Percentiles rank a stretch among this genome's conserved stretches.
These are phyloP conservation scores for Trichosporon asahii DNA, from an alignment of 1,284 basidiomycete genomes.

Conservation along the genomic window DNA sequence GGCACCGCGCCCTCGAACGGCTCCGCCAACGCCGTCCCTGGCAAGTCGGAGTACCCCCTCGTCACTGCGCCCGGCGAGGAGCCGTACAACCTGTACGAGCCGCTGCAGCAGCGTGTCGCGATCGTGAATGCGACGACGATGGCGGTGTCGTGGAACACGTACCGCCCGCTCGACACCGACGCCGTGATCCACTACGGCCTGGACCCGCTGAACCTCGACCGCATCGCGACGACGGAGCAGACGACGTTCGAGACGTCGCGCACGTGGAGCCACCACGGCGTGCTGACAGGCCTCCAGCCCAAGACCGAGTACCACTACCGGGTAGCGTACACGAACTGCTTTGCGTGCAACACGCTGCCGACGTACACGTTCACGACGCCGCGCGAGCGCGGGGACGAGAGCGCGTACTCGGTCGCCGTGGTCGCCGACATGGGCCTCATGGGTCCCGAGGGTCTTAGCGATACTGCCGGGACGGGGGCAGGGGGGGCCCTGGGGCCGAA, in stretches of 20 bases:
- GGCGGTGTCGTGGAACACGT: constrained; percentile 33
- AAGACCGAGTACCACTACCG: constrained; percentile 34
- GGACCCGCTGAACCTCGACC: constrained; percentile 27
- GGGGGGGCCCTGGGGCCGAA: constrained; percentile 22
- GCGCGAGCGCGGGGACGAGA: constrained; percentile 23
- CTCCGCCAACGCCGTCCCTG: background rate
- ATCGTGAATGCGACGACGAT: constrained; percentile 26
- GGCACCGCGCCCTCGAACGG: background rate
- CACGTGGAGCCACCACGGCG: constrained; percentile 29
- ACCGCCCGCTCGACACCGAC: constrained; percentile 20
- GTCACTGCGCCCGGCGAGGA: constrained; percentile 23
- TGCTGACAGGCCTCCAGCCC: constrained; percentile 26
- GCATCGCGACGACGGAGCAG: constrained; percentile 17
- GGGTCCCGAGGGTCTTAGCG: constrained; percentile 38
- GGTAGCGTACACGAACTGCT: constrained; percentile 32
- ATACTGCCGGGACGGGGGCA: constrained; percentile 27
- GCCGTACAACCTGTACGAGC: constrained; percentile 29
- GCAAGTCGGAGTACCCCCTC: constrained; percentile 19
- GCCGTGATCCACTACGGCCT: constrained; percentile 27
- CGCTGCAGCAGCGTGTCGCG: constrained; percentile 33
- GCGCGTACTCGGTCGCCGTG: constrained; percentile 28
- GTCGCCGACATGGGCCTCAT: constrained; percentile 40
- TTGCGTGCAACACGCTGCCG: constrained; percentile 29
- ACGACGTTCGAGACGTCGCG: constrained; percentile 28
- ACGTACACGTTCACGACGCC: constrained; percentile 32